Conservation (phyloP, 495 filamentous ascomycete genomes). For the Podospora sp. region DNA sequence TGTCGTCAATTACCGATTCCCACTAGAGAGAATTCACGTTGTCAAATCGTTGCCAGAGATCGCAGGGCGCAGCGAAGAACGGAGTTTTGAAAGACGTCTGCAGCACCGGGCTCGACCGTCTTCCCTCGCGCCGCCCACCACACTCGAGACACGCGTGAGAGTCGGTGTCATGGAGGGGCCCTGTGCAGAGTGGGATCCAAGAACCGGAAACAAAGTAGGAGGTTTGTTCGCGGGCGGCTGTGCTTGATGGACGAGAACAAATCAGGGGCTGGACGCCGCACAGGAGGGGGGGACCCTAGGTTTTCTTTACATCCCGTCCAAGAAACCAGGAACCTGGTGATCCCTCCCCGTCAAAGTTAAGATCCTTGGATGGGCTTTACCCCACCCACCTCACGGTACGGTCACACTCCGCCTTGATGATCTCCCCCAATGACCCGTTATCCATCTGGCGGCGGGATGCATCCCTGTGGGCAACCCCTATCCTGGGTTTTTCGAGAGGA, state of each 20-base stretch:
- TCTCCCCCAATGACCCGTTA: neutral
- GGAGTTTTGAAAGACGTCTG: neutral
- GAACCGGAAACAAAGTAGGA: neutral
- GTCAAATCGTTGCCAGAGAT: neutral
- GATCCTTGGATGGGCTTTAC: neutral
- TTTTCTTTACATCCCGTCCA: neutral
- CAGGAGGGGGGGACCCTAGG: neutral
- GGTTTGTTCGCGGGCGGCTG: neutral
- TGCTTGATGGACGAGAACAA: neutral
- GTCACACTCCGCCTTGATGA: neutral
- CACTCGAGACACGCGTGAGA: neutral
- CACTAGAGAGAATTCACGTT: neutral
- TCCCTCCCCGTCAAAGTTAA: neutral
- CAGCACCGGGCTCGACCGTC: neutral
- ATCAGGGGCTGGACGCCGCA: neutral
- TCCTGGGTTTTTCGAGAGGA: neutral
- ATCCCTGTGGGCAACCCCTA: slow-evolving; percentile 1
- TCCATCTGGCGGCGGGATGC: neutral
- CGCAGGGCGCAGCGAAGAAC: neutral
- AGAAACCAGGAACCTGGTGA: neutral
- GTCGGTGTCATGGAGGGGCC: neutral
- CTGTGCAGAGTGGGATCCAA: neutral
- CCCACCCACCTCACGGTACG: neutral
- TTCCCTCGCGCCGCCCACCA: neutral
- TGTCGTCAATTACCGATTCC: neutral